phyloP scores from a whole-genome alignment of 106 monocot genomes.

The Apostasia ramifera region DNA sequence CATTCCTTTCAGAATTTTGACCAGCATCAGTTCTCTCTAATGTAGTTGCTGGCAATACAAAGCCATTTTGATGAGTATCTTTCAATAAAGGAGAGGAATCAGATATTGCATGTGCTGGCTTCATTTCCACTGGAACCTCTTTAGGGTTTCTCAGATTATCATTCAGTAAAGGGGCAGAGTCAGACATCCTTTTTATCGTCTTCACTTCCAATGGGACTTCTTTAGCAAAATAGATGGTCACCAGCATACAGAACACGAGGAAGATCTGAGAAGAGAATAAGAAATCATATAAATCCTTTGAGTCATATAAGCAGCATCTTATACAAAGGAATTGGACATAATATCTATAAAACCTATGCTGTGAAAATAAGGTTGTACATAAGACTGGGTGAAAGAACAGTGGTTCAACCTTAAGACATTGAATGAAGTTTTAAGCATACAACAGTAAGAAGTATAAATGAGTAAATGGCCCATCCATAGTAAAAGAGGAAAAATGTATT shows the following conservation, averaged over 20 bases:
- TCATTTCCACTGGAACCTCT: slow-evolving; percentile 53
- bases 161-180: slow-evolving; percentile 78
- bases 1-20: slow-evolving; percentile 19
- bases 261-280: slow-evolving; percentile 46
- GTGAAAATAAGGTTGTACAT: too few relatives aligned
- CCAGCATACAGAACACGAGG: slow-evolving; percentile 75
- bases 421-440: too few relatives aligned
- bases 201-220: slow-evolving; percentile 63
- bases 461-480: too few relatives aligned
- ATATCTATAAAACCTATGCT: too few relatives aligned
- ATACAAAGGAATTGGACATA: too few relatives aligned
- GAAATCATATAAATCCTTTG: not conserved
- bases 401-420: too few relatives aligned
- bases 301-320: not conserved
- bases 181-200: slow-evolving; percentile 23
- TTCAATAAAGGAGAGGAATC: slow-evolving; percentile 82
- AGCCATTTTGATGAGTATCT: slow-evolving; percentile 28
- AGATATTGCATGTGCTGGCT: slow-evolving; percentile 19
- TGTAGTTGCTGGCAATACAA: slow-evolving; percentile 8
- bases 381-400: too few relatives aligned
- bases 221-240: slow-evolving; percentile 87
- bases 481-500: too few relatives aligned
- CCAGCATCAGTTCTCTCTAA: slow-evolving; percentile 20
- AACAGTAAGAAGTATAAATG: too few relatives aligned
- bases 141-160: slow-evolving; percentile 24